Evolutionary conservation across 768 basidiomycete genomes (phyloP), one percentile per base, ranked within the genome.

Genomic region (Dictyophora rubrovolvata): DNA sequence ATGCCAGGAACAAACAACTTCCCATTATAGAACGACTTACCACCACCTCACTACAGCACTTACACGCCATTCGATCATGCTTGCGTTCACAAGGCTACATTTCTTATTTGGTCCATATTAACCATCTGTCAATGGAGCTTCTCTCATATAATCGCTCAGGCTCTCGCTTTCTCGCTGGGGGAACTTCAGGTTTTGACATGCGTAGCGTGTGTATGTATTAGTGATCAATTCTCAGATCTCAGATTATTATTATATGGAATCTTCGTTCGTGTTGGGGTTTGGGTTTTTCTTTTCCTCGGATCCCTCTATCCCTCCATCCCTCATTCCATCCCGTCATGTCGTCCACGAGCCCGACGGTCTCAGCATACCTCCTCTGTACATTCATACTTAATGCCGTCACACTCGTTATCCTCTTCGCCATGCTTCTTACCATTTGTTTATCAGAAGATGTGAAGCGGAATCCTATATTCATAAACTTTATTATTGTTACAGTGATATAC

Each of bases 391-490:
- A 46, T 28, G 21, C 47, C 5, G 21, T 55, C 5, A 23, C 36
- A 2, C 11, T 55, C 21, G 35, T 21, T 22, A 8, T 23, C 7
- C 54, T 55, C 21, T 55, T 42, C 4, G 46, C 47, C 14, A 34
- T 56, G 46, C 55, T 56, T 48, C 17, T 56, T 23, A 56, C 55
- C 14, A 35, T 56, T n/a, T 17, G 33, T 33, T 23, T 56, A 16
- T 56, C 55, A 11, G 36, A 48, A 4, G 35, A 22, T 28, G 48
- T 48, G 46, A 20, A 56, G n/a, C 55, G 55, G 14, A 46, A 48
- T 48, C 37, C 28, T 6, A 48, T 56, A 4, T 56, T 56, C 48
- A 48, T 22, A 16, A 56, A 56, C 22, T 34, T 48, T 14, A 17
- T 56, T n/a, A 20, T 28, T 4, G 16, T 48, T 6, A 34, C 33